These are phyloP conservation scores for Bondarzewia mesenterica DNA, from an alignment of 1,284 basidiomycete species.

Conservation along the genomic window DNA sequence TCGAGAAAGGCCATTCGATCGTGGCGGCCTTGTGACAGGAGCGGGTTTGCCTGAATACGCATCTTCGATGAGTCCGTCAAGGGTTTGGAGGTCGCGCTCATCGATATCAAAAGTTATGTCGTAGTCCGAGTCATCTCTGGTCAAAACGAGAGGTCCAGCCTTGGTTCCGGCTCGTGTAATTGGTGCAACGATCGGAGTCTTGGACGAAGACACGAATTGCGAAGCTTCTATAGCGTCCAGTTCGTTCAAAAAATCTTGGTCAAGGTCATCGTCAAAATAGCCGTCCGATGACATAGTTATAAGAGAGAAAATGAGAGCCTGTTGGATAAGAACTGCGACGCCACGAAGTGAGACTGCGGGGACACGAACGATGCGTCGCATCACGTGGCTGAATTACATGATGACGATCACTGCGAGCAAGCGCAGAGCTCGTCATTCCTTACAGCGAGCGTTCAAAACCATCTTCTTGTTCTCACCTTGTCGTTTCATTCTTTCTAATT, in stretches of 20 bases:
- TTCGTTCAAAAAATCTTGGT: constrained; percentile 40
- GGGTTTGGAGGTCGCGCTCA: constrained; percentile 34
- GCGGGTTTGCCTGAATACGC: constrained; percentile 29
- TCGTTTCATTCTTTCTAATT: too few species aligned
- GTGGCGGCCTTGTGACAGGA: constrained; percentile 25
- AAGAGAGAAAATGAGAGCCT: constrained; percentile 3
- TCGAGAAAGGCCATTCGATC: constrained; percentile 12
- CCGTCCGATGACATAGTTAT: constrained; percentile 56
- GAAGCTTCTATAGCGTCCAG: constrained; percentile 64
- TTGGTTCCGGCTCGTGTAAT: constrained; percentile 1
- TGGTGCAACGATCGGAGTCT: constrained; percentile 4
- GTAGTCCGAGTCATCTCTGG: constrained; percentile 27
- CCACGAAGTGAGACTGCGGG: too few species aligned
- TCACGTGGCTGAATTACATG: too few species aligned
- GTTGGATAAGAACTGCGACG: too few species aligned
- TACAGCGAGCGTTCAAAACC: too few species aligned
- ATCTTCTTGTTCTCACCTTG: too few species aligned
- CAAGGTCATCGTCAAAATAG: constrained; percentile 53
- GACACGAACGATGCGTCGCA: too few species aligned
- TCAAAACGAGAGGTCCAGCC: constrained; percentile 7
- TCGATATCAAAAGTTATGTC: constrained; percentile 52
- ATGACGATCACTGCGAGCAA: too few species aligned
- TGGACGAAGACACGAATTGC: constrained; percentile 25
- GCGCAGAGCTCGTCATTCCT: too few species aligned
- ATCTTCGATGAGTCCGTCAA: constrained; percentile 47